Base-by-base conservation (phyloP, 164 flowering plant species). In the Liriodendron chinense region DNA sequence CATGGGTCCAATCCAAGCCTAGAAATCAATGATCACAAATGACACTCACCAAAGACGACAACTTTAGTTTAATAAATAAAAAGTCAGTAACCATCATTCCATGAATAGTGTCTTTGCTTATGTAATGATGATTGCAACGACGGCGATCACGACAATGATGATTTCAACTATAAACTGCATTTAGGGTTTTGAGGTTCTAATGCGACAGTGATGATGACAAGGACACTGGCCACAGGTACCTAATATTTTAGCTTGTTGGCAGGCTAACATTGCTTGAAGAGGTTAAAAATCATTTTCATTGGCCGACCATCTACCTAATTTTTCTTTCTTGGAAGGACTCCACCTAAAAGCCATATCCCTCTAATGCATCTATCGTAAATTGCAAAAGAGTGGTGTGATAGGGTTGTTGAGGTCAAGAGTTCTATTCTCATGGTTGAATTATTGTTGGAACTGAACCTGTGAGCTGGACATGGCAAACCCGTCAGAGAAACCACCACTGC, bases 221-320 rank as follows among this genome's bases (percentile, higher is more conserved):
- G 23, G 66, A 63, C 47, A 34, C 13, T 69, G 71, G 43, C 53
- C 47, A 69, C n/a, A n/a, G 56, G 53, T 47, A 47, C 16, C 20
- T 20, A 69, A 69, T 47, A 69, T 50, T 16, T 69, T 47, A 9
- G 18, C 59, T 16, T 2, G 57, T 47, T 47, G 71, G 47, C 71
- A 2, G 23, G 14, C 9, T 8, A 47, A n/a, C 14, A 69, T 21
- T 69, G 71, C 53, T 69, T 47, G 71, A 14, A n/a, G 10, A 47
- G 57, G 71, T 47, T n/a, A 24, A 69, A 13, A 10, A 69, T 14
- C 13, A 67, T 8, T 21, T 9, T 21, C 57, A 47, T 18, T 69
- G 71, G 56, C 56, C 47, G 47, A 22, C 49, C 71, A 69, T 47
- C 71, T 22, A 69, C 71, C 70, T 13, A 67, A 67, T 18, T 28